Base-by-base conservation (phyloP, 2,329 filamentous ascomycete genomes). In the Nakataea oryzae region DNA sequence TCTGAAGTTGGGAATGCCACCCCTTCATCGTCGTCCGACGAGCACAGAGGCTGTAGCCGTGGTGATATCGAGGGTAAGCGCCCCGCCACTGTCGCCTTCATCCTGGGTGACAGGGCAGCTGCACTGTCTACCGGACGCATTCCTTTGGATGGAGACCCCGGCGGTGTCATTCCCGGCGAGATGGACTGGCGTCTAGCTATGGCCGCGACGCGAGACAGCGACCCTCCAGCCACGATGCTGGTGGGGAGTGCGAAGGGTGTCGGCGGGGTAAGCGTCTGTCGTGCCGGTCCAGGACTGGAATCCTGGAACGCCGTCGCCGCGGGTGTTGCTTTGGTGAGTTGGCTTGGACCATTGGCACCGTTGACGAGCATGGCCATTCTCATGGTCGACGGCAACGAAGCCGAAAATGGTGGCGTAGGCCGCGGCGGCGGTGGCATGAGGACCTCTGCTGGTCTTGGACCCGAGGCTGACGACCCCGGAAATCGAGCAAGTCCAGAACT, bases 1-100 rank as follows among this genome's bases (percentile, higher is more conserved):
- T 77, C 76, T 12, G 74, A 71, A 24, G 76, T 75, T 1, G 81
- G 78, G 59, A 81, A 83, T 6, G 80, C 61, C 21, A 57, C 65
- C 9, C 29, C 77, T 29, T 78, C 74, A 62, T 70, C 69, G 2
- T 78, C 77, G 47, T 82, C 79, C 73, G 32, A 72, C 67, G 17
- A 75, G 29, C 13, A 26, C 7, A 50, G 7, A 13, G 56, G 56
- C 5, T n/a, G 56, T 13, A 58, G 29, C 14, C 56, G 56, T 5
- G 56, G 56, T 11, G 56, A 58, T 2, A 58, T 11, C 29, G 56
- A 30, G 29, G 29, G 56, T 6, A 58, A 28, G 24, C 28, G 27
- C 27, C 27, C 21, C 21, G 56, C 27, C n/a, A 17, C 29, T 4
- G 56, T 34, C 13, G 27, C 56, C 13, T 9, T 11, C 41, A 50